Evolutionary conservation across 306 rosid species (phyloP).

Genomic region (Cucumis melo): DNA sequence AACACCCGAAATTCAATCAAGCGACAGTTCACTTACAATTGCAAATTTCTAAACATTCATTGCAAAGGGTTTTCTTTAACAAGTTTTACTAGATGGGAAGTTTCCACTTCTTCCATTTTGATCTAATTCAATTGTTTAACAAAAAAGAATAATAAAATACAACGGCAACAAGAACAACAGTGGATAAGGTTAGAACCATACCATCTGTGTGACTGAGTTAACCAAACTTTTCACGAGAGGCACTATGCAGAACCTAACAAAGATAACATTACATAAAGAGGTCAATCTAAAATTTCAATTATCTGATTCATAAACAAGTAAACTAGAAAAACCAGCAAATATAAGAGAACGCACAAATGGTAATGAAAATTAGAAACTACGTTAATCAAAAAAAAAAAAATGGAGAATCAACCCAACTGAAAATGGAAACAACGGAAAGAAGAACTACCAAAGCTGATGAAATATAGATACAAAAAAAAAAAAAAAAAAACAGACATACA

Average conservation of each 20-base stretch:
- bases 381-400: background rate
- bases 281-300: background rate
- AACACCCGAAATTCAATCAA: background rate
- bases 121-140: background rate
- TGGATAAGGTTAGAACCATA: constrained; percentile 19
- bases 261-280: background rate
- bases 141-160: background rate
- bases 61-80: background rate
- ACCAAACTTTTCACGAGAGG: constrained; percentile 52
- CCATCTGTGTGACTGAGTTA: constrained; percentile 51
- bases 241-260: constrained; percentile 59
- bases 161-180: background rate
- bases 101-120: background rate
- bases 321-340: background rate
- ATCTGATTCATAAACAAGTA: background rate
- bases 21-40: background rate
- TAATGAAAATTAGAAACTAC: background rate
- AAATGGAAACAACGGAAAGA: background rate
- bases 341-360: background rate
- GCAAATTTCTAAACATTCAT: background rate
- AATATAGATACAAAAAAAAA: background rate
- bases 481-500: constrained; percentile 28
- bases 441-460: background rate
- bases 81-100: background rate
- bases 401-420: background rate